A percentile compares a stretch with the other conserved stretches of the same genome.
Evolutionary conservation across 495 filamentous ascomycete genomes (phyloP).

Genomic region (Aspergillus ostianus): DNA sequence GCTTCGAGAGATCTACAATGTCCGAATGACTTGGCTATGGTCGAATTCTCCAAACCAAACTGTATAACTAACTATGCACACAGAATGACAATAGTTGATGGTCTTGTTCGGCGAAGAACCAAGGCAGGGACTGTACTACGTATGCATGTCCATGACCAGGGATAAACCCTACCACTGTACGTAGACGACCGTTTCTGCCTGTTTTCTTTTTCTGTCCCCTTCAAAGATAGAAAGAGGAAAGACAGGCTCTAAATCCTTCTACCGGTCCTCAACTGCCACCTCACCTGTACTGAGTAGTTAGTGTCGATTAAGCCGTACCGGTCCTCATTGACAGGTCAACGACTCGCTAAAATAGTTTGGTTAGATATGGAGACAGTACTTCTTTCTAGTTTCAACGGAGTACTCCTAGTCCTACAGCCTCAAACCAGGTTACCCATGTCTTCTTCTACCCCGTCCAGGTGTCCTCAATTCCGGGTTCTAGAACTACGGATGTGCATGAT

Average conservation of each 20-base stretch:
- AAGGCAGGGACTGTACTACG: too few relatives aligned
- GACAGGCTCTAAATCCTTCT: background rate
- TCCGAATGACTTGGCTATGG: too few relatives aligned
- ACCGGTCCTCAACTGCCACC: background rate
- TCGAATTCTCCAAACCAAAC: too few relatives aligned
- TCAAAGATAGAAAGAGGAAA: background rate
- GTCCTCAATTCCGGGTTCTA: background rate
- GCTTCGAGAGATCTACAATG: background rate
- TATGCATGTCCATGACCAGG: background rate
- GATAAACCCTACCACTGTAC: background rate
- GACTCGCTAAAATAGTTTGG: background rate
- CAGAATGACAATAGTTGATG: too few relatives aligned
- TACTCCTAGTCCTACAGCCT: too few relatives aligned
- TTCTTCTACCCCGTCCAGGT: too few relatives aligned
- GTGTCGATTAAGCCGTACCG: background rate
- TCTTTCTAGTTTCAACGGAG: too few relatives aligned
- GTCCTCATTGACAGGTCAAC: conserved; percentile 10
- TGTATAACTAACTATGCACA: too few relatives aligned
- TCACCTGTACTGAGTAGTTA: background rate
- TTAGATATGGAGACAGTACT: background rate
- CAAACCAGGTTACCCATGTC: too few relatives aligned
- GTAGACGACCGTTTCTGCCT: background rate
- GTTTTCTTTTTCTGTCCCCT: too few relatives aligned
- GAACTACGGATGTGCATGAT: background rate
- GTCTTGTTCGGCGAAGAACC: too few relatives aligned